Conservation (phyloP, 108 stramenopile species). For the Fragilaria crotonensis region DNA sequence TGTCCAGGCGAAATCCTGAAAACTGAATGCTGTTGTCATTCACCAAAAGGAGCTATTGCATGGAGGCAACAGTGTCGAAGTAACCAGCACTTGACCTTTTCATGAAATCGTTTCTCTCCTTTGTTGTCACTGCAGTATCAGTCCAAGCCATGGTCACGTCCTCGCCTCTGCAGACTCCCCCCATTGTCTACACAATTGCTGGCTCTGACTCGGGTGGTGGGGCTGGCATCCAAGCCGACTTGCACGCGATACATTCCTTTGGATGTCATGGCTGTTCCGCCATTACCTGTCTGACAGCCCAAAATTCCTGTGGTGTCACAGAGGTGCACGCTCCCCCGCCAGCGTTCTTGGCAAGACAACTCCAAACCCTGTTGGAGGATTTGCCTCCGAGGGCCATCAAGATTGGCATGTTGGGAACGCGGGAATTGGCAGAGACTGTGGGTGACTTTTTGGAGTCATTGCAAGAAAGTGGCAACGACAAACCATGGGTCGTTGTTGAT, state of each 20-base stretch:
- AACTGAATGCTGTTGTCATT: too few species aligned
- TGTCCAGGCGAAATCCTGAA: background rate
- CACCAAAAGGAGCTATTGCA: too few species aligned
- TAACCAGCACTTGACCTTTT: too few species aligned
- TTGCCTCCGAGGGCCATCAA: conserved; percentile 80
- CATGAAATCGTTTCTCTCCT: too few species aligned
- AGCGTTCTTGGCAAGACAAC: conserved; percentile 44
- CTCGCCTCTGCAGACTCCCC: conserved; percentile 27
- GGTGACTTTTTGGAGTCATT: conserved; percentile 46
- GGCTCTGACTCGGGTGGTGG: conserved; percentile 94
- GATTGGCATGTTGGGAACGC: conserved; percentile 86
- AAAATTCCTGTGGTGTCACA: conserved; percentile 73
- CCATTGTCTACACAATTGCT: conserved; percentile 90
- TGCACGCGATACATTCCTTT: conserved; percentile 79
- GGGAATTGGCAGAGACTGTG: conserved; percentile 59
- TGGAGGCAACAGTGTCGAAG: too few species aligned
- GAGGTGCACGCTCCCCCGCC: conserved; percentile 53
- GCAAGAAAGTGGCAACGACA: conserved; percentile 2
- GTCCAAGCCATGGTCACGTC: background rate
- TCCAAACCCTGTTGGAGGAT: conserved; percentile 63
- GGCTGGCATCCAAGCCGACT: conserved; percentile 93
- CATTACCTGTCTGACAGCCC: conserved; percentile 86
- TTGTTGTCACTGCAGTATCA: background rate
- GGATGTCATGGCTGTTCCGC: conserved; percentile 89
- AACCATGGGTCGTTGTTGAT: conserved; percentile 81